These are phyloP conservation scores for Paralagenidium karlingii DNA, from an alignment of 352 stramenopile genomes.

Conservation along the genomic window DNA sequence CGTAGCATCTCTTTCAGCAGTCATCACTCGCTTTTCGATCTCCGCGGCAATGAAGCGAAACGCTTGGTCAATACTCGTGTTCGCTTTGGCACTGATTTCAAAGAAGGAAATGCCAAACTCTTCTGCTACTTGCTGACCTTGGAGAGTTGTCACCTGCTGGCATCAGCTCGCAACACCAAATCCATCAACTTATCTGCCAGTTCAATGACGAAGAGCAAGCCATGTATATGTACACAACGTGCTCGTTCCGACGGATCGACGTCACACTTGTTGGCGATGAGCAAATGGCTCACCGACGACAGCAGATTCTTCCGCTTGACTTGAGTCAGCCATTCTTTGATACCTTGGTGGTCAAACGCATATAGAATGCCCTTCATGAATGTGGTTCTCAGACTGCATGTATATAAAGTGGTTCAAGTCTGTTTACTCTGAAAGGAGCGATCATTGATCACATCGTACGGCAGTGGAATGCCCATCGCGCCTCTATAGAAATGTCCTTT, in stretches of 20 bases:
- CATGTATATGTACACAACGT: too few relatives aligned
- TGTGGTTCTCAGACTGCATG: background rate
- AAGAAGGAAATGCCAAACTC: slow-evolving; percentile 93
- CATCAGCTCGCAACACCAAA: slow-evolving; percentile 8
- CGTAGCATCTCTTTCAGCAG: slow-evolving; percentile 80
- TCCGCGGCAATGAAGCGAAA: slow-evolving; percentile 80
- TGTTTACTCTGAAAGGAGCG: slow-evolving; percentile 80
- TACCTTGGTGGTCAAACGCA: slow-evolving; percentile 24
- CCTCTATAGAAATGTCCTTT: slow-evolving; percentile 80
- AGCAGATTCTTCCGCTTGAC: slow-evolving; percentile 96
- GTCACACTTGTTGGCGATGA: slow-evolving; percentile 99
- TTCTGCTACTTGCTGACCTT: slow-evolving; percentile 86
- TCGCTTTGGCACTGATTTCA: slow-evolving; percentile 89
- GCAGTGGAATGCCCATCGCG: slow-evolving; percentile 81
- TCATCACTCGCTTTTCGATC: slow-evolving; percentile 74
- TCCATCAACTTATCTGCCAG: slow-evolving; percentile 1
- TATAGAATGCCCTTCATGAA: too few relatives aligned
- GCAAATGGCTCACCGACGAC: slow-evolving; percentile 98
- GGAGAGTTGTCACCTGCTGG: slow-evolving; percentile 84
- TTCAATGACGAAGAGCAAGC: too few relatives aligned
- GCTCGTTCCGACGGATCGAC: slow-evolving; percentile 91
- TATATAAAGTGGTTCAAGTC: background rate
- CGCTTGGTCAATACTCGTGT: slow-evolving; percentile 86
- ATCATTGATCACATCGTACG: slow-evolving; percentile 89
- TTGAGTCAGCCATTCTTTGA: slow-evolving; percentile 85